phyloP scores from a whole-genome alignment of 352 stramenopile genomes.

The Aphanomyces cochlioides region DNA sequence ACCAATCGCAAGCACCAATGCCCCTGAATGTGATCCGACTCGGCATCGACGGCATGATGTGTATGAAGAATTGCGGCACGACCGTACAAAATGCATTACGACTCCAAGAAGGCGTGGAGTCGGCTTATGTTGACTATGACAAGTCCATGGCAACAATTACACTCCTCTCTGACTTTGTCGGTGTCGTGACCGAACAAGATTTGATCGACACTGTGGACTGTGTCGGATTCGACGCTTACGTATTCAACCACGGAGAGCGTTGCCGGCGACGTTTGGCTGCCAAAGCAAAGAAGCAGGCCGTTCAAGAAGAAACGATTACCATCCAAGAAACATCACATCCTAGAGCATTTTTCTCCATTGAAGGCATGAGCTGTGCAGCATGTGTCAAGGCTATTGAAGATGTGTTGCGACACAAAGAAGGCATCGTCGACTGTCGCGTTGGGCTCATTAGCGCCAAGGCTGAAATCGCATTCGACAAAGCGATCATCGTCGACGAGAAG shows the following conservation, averaged over 20 bases:
- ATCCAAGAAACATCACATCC: conserved; percentile 40
- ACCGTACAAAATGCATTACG: conserved; percentile 46
- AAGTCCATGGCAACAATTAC: conserved; percentile 54
- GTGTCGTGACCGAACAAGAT: conserved; percentile 30
- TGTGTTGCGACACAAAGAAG: conserved; percentile 51
- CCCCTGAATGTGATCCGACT: conserved; percentile 49
- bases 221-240: conserved; percentile 42
- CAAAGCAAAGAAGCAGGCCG: conserved; percentile 41
- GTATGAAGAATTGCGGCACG: conserved; percentile 73
- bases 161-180: conserved; percentile 19
- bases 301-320: conserved; percentile 39
- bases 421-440: conserved; percentile 74
- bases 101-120: conserved; percentile 32
- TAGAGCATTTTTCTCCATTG: conserved; percentile 73
- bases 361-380: conserved; percentile 83
- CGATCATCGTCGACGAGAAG: conserved; percentile 56
- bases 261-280: conserved; percentile 47
- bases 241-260: conserved; percentile 55
- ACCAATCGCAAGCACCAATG: conserved; percentile 3
- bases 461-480: conserved; percentile 76
- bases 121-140: conserved; percentile 33
- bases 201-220: conserved; percentile 34
- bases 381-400: conserved; percentile 87
- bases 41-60: conserved; percentile 64
- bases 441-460: conserved; percentile 84